A percentile compares a stretch with the other conserved stretches of the same genome.
Conservation (phyloP, 768 basidiomycete genomes). For the Fibroporia radiculosa region DNA sequence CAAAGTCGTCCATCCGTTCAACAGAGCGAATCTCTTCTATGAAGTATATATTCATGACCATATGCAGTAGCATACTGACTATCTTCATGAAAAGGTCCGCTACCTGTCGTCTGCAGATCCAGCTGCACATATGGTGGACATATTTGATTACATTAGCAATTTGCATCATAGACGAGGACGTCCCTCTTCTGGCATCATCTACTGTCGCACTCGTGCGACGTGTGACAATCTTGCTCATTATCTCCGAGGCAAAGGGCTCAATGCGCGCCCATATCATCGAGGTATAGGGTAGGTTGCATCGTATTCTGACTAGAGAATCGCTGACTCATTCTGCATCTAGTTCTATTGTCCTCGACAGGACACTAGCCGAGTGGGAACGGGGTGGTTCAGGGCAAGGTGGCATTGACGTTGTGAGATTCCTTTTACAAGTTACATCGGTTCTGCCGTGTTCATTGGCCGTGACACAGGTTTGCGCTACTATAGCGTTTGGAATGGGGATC, state of each 20-base stretch:
- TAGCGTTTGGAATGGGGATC: constrained; percentile 84
- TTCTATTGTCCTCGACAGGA: constrained; percentile 39
- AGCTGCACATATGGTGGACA: constrained; percentile 51
- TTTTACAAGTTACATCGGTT: not conserved
- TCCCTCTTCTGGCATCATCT: constrained; percentile 66
- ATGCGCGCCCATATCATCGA: constrained; percentile 67
- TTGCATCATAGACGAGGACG: constrained; percentile 52
- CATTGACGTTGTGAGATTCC: constrained; percentile 55
- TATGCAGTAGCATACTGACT: not conserved
- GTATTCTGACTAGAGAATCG: not conserved
- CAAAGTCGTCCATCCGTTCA: constrained; percentile 71
- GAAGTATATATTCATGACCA: constrained; percentile 38
- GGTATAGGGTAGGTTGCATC: constrained; percentile 42
- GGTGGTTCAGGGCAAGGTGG: constrained; percentile 44
- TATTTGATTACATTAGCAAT: constrained; percentile 56
- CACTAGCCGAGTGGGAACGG: constrained; percentile 49
- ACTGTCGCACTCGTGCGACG: constrained; percentile 59
- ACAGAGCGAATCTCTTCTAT: constrained; percentile 72
- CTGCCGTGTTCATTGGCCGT: not conserved
- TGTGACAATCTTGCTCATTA: constrained; percentile 63
- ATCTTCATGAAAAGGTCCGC: constrained; percentile 38
- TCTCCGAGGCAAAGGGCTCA: constrained; percentile 59
- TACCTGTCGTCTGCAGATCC: constrained; percentile 50
- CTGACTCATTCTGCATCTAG: not conserved
- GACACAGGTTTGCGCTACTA: constrained; percentile 62